Base-by-base conservation (phyloP, 78 protist genomes). In the Parvularia atlantis region DNA sequence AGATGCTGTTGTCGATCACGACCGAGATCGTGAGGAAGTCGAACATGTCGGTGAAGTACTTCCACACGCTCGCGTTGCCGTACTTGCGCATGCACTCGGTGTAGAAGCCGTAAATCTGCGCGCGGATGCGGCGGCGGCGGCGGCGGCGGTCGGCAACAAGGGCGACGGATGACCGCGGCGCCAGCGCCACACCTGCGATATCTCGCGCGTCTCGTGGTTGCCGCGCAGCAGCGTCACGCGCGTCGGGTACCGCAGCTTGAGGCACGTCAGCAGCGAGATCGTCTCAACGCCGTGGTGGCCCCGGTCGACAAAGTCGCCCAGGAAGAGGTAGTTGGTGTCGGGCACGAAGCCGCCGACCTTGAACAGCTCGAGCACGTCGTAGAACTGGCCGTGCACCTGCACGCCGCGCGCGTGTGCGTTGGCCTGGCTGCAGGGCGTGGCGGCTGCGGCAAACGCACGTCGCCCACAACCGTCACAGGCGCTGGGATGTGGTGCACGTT, bases 241-340 rank as follows among this genome's bases (percentile, higher is more conserved):
- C 39, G 78, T 81, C 53, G 61, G 78, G 35, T 66, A 91, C 17
- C 94, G 80, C 39, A 91, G 74, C 65, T 92, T 89, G 14, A 89
- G 73, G 24, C 75, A 66, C 41, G 89, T 73, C 65, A 96, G 63
- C 17, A 90, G 72, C 14, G 93, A 69, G n/a, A 84, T 90, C 2
- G 89, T 80, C 66, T 94, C 99, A 30, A 92, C 89, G 1, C 90
- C 78, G 57, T 88, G 82, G 64, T 85, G 77, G 43, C 97, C 99
- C 6, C 99, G 78, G 66, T 96, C 97, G n/a, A 96, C 99, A 59
- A 89, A 94, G 81, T 91, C 96, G 30, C 96, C 97, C 86, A 93
- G 87, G 63, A 93, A 93, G 16, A 94, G 75, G 31, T 85, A 90
- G 54, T 89, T 89, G 4, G 94, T 89, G 73, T 92, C 92, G 13